Conservation (phyloP, 768 basidiomycete species). For the Russula vinacea region DNA sequence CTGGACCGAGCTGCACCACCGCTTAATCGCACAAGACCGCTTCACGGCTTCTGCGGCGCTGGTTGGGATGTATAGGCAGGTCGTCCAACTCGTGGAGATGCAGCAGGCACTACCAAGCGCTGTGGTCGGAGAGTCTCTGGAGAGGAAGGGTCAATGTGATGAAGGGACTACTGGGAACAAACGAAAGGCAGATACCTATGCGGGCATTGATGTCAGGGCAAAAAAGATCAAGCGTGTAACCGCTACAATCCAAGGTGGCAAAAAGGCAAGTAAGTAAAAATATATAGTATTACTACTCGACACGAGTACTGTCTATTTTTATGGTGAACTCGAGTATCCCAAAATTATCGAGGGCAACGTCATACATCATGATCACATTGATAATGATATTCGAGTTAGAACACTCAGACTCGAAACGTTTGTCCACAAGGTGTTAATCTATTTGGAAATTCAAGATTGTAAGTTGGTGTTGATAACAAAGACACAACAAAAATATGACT, state of each 20-base stretch:
- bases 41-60: conserved; percentile 64
- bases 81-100: conserved; percentile 38
- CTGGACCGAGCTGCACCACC: conserved; percentile 52
- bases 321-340: not conserved
- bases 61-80: conserved; percentile 61
- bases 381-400: not conserved
- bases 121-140: conserved; percentile 26
- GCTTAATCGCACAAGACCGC: conserved; percentile 50
- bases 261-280: not conserved
- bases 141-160: conserved; percentile 27
- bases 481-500: not conserved
- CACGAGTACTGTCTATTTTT: not conserved
- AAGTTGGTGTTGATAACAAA: not conserved
- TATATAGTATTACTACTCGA: not conserved
- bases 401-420: not conserved
- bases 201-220: conserved; percentile 23
- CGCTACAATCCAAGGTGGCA: conserved; percentile 8
- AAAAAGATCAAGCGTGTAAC: conserved; percentile 48
- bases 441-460: not conserved
- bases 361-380: not conserved
- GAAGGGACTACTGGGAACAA: conserved; percentile 28
- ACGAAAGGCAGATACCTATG: conserved; percentile 32
- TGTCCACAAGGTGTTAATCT: not conserved
- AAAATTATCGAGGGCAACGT: not conserved
- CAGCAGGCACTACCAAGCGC: conserved; percentile 15